Evolutionary conservation across 2,329 filamentous ascomycete species (phyloP).

Genomic region (Xylaria polymorpha): DNA sequence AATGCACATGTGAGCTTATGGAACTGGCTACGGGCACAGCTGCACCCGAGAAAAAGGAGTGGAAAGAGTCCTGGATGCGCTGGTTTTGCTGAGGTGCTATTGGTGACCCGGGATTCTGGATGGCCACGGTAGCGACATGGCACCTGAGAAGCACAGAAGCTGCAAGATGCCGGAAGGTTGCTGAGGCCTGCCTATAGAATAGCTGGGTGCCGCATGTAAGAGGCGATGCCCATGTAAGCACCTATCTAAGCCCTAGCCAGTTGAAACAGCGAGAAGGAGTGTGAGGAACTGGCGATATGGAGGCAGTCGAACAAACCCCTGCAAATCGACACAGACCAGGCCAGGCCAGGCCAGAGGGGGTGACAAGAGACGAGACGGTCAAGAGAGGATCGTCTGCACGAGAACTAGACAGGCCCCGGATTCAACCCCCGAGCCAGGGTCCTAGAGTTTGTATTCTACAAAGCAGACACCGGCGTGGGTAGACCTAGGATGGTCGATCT

Average conservation of each 20-base stretch:
- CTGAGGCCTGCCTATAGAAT: slow-evolving; percentile 21
- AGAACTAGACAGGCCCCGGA: slow-evolving; percentile 10
- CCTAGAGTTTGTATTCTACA: not conserved
- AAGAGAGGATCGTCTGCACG: slow-evolving; percentile 3
- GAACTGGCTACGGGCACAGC: slow-evolving; percentile 17
- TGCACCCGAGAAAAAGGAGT: slow-evolving; percentile 23
- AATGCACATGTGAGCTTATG: slow-evolving; percentile 32
- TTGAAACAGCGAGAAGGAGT: slow-evolving; percentile 6
- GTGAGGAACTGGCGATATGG: slow-evolving; percentile 4
- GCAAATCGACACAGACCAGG: not conserved
- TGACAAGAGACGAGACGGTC: slow-evolving; percentile 16
- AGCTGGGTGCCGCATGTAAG: slow-evolving; percentile 14
- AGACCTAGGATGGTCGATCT: slow-evolving; percentile 16
- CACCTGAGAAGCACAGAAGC: slow-evolving; percentile 33
- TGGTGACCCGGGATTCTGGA: slow-evolving; percentile 41
- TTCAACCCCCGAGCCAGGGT: slow-evolving; percentile 6
- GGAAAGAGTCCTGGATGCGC: slow-evolving; percentile 14
- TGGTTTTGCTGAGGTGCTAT: slow-evolving; percentile 31
- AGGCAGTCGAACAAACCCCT: slow-evolving; percentile 12
- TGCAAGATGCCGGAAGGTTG: slow-evolving; percentile 35
- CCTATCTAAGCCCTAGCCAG: not conserved
- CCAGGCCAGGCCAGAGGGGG: not conserved
- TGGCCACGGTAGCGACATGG: slow-evolving; percentile 39
- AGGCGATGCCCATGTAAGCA: slow-evolving; percentile 11
- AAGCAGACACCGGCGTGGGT: not conserved